phyloP scores from a whole-genome alignment of 371 early-diverging fungal species.

The Batrachochytrium dendrobatidis region DNA sequence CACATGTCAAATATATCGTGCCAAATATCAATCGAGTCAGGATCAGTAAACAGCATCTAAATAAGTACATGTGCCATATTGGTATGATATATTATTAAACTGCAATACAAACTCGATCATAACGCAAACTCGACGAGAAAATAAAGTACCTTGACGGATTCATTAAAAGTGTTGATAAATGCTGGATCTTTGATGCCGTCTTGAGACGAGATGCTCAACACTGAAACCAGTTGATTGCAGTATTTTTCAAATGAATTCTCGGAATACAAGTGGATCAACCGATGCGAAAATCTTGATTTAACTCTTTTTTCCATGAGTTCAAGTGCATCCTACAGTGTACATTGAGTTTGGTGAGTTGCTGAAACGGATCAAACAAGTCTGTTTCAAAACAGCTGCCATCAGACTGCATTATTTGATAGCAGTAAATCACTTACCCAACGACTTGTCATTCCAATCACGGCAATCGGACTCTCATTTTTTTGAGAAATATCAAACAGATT shows the following conservation, averaged over 20 bases:
- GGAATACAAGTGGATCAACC: conserved; percentile 62
- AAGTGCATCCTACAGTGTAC: conserved; percentile 73
- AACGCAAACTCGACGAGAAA: no score
- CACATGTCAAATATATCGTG: no score
- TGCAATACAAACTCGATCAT: no score
- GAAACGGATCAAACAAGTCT: no score
- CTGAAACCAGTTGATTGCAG: neutral
- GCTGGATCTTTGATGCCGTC: conserved; percentile 6
- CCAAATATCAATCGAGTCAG: no score
- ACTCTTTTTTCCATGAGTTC: conserved; percentile 88
- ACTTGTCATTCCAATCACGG: conserved; percentile 78
- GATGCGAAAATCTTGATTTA: conserved; percentile 88
- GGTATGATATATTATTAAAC: no score
- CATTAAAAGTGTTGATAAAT: conserved; percentile 18
- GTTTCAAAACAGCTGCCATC: neutral
- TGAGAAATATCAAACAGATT: conserved; percentile 88
- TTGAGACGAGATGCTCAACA: conserved; percentile 5
- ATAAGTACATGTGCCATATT: no score
- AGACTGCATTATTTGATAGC: neutral
- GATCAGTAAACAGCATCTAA: no score
- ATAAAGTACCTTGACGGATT: conserved; percentile 8
- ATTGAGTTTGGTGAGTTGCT: no score
- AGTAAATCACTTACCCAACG: conserved; percentile 52
- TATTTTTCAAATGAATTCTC: conserved; percentile 27
- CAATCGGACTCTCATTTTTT: conserved; percentile 71